Evolutionary conservation across 805 yeast species (phyloP).

Genomic region (Metschnikowia continentalis): DNA sequence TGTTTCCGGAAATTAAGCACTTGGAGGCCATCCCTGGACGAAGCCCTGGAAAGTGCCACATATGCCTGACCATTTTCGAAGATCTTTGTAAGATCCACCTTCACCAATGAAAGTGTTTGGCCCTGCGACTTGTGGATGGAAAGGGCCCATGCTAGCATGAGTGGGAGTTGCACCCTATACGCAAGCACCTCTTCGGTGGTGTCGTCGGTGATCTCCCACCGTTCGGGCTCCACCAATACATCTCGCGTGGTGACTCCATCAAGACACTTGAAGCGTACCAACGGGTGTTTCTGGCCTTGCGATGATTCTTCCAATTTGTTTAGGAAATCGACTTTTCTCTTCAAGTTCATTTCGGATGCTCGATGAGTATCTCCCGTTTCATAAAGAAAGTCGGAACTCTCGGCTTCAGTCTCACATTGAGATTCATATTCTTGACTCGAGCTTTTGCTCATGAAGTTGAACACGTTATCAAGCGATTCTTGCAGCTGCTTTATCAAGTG

Average conservation of each 20-base stretch:
- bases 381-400: neutral
- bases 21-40: slow-evolving; percentile 17
- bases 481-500: slow-evolving; percentile 2
- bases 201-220: slow-evolving; percentile 77
- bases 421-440: neutral
- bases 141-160: slow-evolving; percentile 75
- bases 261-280: slow-evolving; percentile 69
- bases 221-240: slow-evolving; percentile 77
- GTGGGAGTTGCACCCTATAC: slow-evolving; percentile 52
- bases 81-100: slow-evolving; percentile 60
- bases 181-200: slow-evolving; percentile 54
- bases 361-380: neutral
- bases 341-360: slow-evolving; percentile 23
- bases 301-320: slow-evolving; percentile 43
- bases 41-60: slow-evolving; percentile 76
- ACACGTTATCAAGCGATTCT: slow-evolving; percentile 12
- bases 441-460: slow-evolving; percentile 11
- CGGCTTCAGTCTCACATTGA: neutral
- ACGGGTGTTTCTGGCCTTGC: slow-evolving; percentile 53
- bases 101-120: slow-evolving; percentile 68
- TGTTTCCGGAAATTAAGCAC: slow-evolving; percentile 15
- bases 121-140: slow-evolving; percentile 87
- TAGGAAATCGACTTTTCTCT: slow-evolving; percentile 46
- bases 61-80: slow-evolving; percentile 84
- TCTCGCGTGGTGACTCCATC: slow-evolving; percentile 66